Conservation (phyloP, 1,139 yeast genomes). For the Geotrichum candidum region DNA sequence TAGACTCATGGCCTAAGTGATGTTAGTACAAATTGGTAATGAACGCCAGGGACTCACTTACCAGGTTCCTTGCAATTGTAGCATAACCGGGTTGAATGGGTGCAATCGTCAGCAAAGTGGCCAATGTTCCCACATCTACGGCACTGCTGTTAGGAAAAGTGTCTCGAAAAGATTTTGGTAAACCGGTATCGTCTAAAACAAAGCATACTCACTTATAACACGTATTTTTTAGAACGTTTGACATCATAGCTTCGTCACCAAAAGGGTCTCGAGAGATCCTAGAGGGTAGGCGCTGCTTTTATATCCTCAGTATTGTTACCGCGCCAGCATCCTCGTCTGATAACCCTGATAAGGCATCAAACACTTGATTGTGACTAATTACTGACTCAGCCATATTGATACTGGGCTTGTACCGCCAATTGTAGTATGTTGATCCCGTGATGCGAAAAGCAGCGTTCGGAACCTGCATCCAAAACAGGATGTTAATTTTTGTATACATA, state of each 20-base stretch:
- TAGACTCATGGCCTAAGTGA: slow-evolving; percentile 70
- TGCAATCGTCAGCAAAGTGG: slow-evolving; percentile 84
- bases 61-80: slow-evolving; percentile 77
- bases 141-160: background rate
- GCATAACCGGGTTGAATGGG: slow-evolving; percentile 77
- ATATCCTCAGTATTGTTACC: background rate
- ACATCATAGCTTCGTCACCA: background rate
- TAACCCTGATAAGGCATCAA: background rate
- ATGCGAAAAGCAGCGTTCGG: background rate
- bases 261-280: background rate
- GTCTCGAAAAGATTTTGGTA: background rate
- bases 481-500: background rate
- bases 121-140: slow-evolving; percentile 83
- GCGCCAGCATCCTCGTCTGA: background rate
- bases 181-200: background rate
- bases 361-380: background rate
- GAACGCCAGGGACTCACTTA: background rate
- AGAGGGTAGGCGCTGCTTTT: background rate
- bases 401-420: background rate
- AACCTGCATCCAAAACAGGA: background rate
- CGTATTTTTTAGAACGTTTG: slow-evolving; percentile 3
- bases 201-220: slow-evolving; percentile 3
- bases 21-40: background rate
- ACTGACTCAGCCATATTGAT: background rate
- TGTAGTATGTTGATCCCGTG: background rate